phyloP scores from a whole-genome alignment of 2,329 filamentous ascomycete species.

The Xylariaceae sp. region DNA sequence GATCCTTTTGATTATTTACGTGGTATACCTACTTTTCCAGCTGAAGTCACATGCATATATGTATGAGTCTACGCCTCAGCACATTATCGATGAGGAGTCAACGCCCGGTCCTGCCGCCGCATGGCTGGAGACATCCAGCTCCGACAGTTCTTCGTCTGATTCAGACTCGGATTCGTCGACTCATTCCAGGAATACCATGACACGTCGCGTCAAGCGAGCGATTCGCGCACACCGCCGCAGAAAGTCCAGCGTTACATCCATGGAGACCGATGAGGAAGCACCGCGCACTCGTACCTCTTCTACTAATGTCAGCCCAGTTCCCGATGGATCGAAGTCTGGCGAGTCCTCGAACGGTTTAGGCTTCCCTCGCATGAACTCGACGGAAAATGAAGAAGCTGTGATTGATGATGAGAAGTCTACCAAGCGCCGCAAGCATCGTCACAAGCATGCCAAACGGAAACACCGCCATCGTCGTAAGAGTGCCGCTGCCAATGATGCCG shows the following conservation, averaged over 20 bases:
- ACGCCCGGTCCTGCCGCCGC: conserved; percentile 78
- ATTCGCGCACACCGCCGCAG: conserved; percentile 65
- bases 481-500: conserved; percentile 20
- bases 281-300: conserved; percentile 38
- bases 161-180: conserved; percentile 68
- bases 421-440: conserved; percentile 37
- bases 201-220: conserved; percentile 69
- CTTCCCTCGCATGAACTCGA: conserved; percentile 35
- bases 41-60: conserved; percentile 88
- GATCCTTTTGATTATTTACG: conserved; percentile 75
- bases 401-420: conserved; percentile 38
- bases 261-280: conserved; percentile 45
- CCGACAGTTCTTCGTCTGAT: conserved; percentile 51
- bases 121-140: conserved; percentile 68
- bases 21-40: conserved; percentile 81
- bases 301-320: conserved; percentile 33
- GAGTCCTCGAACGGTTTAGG: conserved; percentile 35
- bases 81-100: conserved; percentile 86
- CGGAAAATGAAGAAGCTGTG: conserved; percentile 40
- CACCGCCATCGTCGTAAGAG: conserved; percentile 33
- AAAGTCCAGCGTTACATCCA: conserved; percentile 71
- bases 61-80: conserved; percentile 87
- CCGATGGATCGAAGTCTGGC: conserved; percentile 38
- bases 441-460: conserved; percentile 43
- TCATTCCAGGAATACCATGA: conserved; percentile 56